Percentiles rank a stretch among this genome's conserved stretches.
These are phyloP conservation scores for Musa balbisiana DNA, from an alignment of 202 grass and related monocot genomes.

Conservation along the genomic window DNA sequence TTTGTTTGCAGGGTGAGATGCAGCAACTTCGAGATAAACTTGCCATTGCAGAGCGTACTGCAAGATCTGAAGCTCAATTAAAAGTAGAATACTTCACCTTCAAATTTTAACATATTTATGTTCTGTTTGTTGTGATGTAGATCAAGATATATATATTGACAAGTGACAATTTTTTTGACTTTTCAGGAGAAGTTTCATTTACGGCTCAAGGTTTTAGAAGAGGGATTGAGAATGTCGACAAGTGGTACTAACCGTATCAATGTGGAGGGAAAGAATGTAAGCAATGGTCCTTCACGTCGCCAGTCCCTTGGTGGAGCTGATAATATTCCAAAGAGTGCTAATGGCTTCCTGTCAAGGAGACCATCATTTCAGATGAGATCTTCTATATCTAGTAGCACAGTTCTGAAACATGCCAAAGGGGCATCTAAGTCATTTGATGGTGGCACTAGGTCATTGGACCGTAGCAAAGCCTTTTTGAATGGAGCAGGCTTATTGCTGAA, in stretches of 20 bases:
- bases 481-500: conserved; percentile 48
- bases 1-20: conserved; percentile 69
- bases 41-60: conserved; percentile 68
- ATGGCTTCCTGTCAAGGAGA: conserved; percentile 51
- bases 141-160: not conserved
- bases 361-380: conserved; percentile 87
- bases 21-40: conserved; percentile 94
- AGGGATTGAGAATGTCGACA: conserved; percentile 80
- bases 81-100: conserved; percentile 41
- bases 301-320: conserved; percentile 61
- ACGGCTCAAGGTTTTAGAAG: conserved; percentile 78
- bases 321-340: conserved; percentile 45
- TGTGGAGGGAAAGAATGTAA: conserved; percentile 18
- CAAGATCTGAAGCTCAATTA: conserved; percentile 85
- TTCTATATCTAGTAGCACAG: conserved; percentile 45
- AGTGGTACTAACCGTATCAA: conserved; percentile 29
- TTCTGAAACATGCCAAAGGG: conserved; percentile 88
- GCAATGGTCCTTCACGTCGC: conserved; percentile 32
- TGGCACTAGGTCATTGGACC: conserved; percentile 49
- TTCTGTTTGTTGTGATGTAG: conserved; percentile 15
- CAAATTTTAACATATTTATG: not conserved
- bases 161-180: not conserved
- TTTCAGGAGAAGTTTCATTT: conserved; percentile 71
- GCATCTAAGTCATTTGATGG: conserved; percentile 88
- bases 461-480: conserved; percentile 47